Percentiles rank a stretch among this genome's conserved stretches.
Evolutionary conservation across 331 rosid species (phyloP).

Genomic region (Prunus yedoensis): DNA sequence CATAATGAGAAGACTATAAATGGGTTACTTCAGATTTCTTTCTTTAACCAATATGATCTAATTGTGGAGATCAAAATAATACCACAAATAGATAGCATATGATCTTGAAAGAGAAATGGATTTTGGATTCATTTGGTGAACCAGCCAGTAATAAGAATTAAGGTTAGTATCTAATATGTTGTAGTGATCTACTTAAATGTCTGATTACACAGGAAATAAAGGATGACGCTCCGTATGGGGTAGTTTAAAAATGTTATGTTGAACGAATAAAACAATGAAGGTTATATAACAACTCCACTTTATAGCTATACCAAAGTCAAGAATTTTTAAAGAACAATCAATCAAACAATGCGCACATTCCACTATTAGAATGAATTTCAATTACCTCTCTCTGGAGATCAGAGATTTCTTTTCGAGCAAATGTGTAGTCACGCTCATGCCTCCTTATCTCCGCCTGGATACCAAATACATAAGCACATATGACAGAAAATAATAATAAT

Average conservation of each 20-base stretch:
- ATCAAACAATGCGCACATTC: not conserved
- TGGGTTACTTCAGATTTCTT: not conserved
- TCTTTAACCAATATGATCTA: not conserved
- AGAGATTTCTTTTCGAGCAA: constrained; percentile 66
- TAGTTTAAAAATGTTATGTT: not conserved
- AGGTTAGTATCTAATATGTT: not conserved
- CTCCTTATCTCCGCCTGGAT: constrained; percentile 75
- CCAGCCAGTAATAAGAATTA: not conserved
- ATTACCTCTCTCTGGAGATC: constrained; percentile 89
- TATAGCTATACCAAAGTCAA: not conserved
- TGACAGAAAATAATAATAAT: not conserved
- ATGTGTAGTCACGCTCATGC: constrained; percentile 67
- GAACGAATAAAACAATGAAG: not conserved
- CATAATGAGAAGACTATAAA: not conserved
- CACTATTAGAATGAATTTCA: not conserved
- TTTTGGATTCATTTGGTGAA: not conserved
- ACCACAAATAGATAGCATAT: not conserved
- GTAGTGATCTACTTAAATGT: not conserved
- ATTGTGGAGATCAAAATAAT: not conserved
- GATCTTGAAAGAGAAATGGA: not conserved
- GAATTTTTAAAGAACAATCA: not conserved
- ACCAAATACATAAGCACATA: constrained; percentile 24
- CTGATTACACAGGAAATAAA: not conserved
- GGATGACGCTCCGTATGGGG: not conserved
- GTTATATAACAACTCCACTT: not conserved